A percentile compares a stretch with the other conserved stretches of the same genome.
Conservation (phyloP, 2,329 filamentous ascomycete genomes). For the Zymoseptoria crescenta region DNA sequence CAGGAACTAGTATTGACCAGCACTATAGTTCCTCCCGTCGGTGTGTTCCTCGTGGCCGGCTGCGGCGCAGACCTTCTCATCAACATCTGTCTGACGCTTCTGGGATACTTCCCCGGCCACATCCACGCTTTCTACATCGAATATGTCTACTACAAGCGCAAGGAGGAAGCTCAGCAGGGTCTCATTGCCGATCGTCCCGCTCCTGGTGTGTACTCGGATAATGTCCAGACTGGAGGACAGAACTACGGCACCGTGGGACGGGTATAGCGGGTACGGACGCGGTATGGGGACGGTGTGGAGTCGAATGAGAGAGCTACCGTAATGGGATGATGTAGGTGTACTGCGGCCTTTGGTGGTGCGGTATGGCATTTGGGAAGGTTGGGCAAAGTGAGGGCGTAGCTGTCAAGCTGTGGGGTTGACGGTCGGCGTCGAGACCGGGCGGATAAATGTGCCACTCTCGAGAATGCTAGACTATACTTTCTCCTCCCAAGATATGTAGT, state of each 20-base stretch:
- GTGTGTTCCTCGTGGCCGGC: constrained; percentile 42
- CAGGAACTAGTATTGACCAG: constrained; percentile 1
- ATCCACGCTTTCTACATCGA: constrained; percentile 67
- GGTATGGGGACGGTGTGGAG: too few species aligned
- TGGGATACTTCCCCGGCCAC: constrained; percentile 63
- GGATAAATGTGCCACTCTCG: not conserved
- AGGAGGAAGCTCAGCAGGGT: constrained; percentile 48
- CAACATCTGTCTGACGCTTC: constrained; percentile 36
- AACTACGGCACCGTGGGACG: constrained; percentile 25
- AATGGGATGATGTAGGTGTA: not conserved
- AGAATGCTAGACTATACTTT: not conserved
- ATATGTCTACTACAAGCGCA: constrained; percentile 74
- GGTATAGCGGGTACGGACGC: not conserved
- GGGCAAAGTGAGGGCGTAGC: not conserved
- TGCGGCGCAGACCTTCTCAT: constrained; percentile 43
- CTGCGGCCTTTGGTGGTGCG: not conserved
- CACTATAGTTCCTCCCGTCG: constrained; percentile 40
- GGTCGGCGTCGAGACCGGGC: not conserved
- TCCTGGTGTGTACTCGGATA: constrained; percentile 63
- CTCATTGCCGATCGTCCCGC: constrained; percentile 48
- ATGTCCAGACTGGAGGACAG: constrained; percentile 60
- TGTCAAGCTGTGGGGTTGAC: not conserved
- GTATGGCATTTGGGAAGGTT: not conserved
- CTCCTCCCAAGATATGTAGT: not conserved
- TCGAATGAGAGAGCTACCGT: too few species aligned